phyloP scores from a whole-genome alignment of 2,329 filamentous ascomycete genomes.

The Pseudogymnoascus sp. region DNA sequence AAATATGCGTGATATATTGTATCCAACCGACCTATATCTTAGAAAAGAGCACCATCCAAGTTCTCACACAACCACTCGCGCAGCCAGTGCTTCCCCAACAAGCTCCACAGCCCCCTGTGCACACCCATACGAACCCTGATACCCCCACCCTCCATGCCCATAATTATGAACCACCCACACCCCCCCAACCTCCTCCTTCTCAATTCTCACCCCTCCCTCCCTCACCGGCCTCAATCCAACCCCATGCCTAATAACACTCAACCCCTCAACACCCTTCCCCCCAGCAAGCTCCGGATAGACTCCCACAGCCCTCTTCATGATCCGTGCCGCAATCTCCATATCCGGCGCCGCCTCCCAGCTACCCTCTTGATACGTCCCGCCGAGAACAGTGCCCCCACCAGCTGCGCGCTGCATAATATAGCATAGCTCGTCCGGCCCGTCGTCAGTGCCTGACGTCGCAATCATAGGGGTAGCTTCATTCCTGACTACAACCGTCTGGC shows the following conservation, averaged over 20 bases:
- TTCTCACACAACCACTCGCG: neutral
- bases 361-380: constrained; percentile 57
- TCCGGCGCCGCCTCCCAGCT: constrained; percentile 58
- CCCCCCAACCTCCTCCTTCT: constrained; percentile 50
- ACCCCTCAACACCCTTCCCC: constrained; percentile 51
- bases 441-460: constrained; percentile 53
- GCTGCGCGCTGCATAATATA: constrained; percentile 63
- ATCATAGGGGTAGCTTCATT: constrained; percentile 56
- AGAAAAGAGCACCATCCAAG: neutral
- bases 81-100: constrained; percentile 43
- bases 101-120: constrained; percentile 57
- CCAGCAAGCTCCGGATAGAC: constrained; percentile 46
- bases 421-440: constrained; percentile 52
- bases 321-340: constrained; percentile 53
- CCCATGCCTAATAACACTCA: constrained; percentile 58
- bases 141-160: constrained; percentile 56
- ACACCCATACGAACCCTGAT: constrained; percentile 59
- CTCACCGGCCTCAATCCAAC: constrained; percentile 59
- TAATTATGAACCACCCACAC: constrained; percentile 53
- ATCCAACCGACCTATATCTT: neutral
- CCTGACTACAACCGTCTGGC: constrained; percentile 64
- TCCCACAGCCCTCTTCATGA: constrained; percentile 58
- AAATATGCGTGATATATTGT: neutral
- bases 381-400: constrained; percentile 59
- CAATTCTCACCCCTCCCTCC: constrained; percentile 51